Conservation (phyloP, 441 rosid genomes). For the Bruguiera hainesii region DNA sequence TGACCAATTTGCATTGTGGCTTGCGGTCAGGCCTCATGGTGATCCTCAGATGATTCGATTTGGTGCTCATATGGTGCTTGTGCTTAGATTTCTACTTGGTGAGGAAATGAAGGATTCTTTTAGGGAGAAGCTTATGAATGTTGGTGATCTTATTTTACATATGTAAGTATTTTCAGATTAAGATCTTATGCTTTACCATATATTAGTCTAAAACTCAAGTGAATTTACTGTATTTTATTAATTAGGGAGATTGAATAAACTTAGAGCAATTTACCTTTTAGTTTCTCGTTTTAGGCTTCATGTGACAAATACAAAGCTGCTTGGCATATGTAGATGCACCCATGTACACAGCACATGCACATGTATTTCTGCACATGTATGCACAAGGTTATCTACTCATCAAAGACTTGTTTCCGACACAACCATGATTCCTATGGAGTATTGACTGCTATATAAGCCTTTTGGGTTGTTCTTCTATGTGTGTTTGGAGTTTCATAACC, state of each 20-base stretch:
- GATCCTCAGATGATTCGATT: slow-evolving; percentile 96
- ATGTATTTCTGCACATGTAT: not conserved
- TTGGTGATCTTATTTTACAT: slow-evolving; percentile 92
- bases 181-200: not conserved
- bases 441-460: not conserved
- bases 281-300: not conserved
- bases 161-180: slow-evolving; percentile 51
- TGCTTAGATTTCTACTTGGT: slow-evolving; percentile 70
- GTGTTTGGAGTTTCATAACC: slow-evolving; percentile 4
- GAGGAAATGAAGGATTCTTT: slow-evolving; percentile 77
- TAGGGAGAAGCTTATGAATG: slow-evolving; percentile 77
- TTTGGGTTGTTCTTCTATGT: not conserved
- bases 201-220: not conserved
- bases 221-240: not conserved
- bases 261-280: not conserved
- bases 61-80: slow-evolving; percentile 96
- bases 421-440: slow-evolving; percentile 4
- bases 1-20: slow-evolving; percentile 22
- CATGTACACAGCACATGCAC: not conserved
- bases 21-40: slow-evolving; percentile 83
- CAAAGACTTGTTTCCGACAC: slow-evolving; percentile 5
- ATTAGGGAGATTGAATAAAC: not conserved
- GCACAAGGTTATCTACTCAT: slow-evolving; percentile 13
- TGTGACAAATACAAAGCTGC: not conserved
- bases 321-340: not conserved